Base-by-base conservation (phyloP, 2,329 filamentous ascomycete genomes). In the Zymoseptoria tritici region DNA sequence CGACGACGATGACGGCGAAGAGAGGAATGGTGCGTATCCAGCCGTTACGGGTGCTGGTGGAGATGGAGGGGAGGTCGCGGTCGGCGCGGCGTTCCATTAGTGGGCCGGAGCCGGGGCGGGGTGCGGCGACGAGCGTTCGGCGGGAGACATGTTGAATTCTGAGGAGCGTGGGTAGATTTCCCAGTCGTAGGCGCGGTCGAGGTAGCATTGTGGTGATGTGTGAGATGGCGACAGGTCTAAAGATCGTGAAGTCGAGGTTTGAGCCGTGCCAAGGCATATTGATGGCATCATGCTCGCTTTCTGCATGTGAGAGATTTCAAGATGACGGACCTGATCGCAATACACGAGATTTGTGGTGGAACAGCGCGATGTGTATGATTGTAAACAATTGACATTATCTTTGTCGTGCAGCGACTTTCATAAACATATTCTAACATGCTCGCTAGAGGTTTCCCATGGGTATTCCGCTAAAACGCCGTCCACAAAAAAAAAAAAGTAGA, bases 1-100 rank as follows among this genome's bases (percentile, higher is more conserved):
- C 80, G 54, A 84, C 83, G 67, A 96, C 85, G 64, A 90, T 79
- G 64, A 83, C 75, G 57, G 88, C 73, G 81, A 97, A 97, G 73
- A 96, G 78, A 57, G 93, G 93, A 36, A 96, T 76, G 0, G 90
- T 91, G 68, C 83, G 83, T 58, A 73, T 62, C 73, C 73, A 75
- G 57, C 67, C 64, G 54, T 60, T 66, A n/a, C 66, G 65, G 52
- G 57, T 50, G 22, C 54, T 52, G 13, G 67, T 64, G n/a, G 66
- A 62, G 49, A 81, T 69, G 29, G 75, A 67, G 16, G 81, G 81
- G 2, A 83, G 76, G 53, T 76, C 81, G 64, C 81, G 79, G 71
- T 83, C 80, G 63, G 79, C 71, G 58, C 80, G 78, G 54, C 81
- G 79, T 59, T 77, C 75, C 68, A 82, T 76, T 31, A 83, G 72